A percentile compares a stretch with the other conserved stretches of the same genome.
Conservation (phyloP, 2,329 filamentous ascomycete genomes). For the Lanzia echinophila region DNA sequence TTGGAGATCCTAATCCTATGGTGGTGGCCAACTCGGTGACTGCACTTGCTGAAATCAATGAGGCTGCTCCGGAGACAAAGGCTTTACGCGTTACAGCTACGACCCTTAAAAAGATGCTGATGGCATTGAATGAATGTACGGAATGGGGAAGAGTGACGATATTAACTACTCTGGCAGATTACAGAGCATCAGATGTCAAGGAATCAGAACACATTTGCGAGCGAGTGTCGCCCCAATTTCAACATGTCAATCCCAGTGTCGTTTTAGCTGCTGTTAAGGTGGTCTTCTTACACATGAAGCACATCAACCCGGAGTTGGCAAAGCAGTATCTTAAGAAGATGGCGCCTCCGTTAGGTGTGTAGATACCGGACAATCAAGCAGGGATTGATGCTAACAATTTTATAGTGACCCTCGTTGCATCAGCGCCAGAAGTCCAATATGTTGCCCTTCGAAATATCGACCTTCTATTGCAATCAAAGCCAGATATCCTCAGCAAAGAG, state of each 20-base stretch:
- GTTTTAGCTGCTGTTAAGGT: conserved; percentile 96
- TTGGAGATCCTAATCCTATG: conserved; percentile 97
- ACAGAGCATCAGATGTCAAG: conserved; percentile 79
- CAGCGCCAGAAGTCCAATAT: conserved; percentile 94
- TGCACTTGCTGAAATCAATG: conserved; percentile 83
- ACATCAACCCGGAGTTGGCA: conserved; percentile 69
- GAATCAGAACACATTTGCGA: conserved; percentile 98
- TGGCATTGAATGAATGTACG: conserved; percentile 96
- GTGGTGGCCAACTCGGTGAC: conserved; percentile 97
- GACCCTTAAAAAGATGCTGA: conserved; percentile 88
- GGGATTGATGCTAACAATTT: conserved; percentile 12
- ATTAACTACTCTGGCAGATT: conserved; percentile 80
- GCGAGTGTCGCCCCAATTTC: conserved; percentile 90
- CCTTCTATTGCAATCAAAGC: conserved; percentile 87
- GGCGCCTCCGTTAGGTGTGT: conserved; percentile 82
- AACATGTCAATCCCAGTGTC: conserved; percentile 96
- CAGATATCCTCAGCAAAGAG: conserved; percentile 94
- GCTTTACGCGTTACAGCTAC: conserved; percentile 76
- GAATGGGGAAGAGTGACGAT: conserved; percentile 98
- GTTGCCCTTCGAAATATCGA: conserved; percentile 96
- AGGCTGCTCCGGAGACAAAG: conserved; percentile 83
- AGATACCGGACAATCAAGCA: neutral
- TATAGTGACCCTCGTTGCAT: conserved; percentile 87
- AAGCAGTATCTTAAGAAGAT: conserved; percentile 95
- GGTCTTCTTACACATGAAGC: conserved; percentile 93